Conservation (phyloP, 75 land plant species). For the Chamaecyparis obtusa region DNA sequence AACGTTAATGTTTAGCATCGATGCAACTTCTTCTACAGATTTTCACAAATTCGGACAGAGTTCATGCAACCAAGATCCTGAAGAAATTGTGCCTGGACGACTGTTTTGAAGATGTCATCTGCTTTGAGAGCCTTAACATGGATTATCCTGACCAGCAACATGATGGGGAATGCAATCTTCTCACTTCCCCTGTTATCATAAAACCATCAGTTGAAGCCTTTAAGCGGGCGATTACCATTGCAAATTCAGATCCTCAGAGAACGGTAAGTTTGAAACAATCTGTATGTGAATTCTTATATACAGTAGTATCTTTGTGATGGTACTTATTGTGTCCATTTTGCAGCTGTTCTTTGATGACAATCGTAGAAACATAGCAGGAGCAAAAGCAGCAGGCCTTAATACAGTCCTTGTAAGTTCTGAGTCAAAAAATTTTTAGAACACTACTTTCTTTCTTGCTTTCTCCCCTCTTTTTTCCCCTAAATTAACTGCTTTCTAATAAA, state of each 20-base stretch:
- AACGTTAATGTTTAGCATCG: not conserved
- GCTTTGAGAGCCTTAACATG: constrained; percentile 49
- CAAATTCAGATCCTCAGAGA: constrained; percentile 29
- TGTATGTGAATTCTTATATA: no score
- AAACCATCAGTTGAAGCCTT: constrained; percentile 43
- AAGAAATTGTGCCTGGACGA: constrained; percentile 37
- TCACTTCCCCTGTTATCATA: constrained; percentile 20
- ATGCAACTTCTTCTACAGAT: constrained; percentile 19
- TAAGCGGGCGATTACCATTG: constrained; percentile 25
- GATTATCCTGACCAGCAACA: constrained; percentile 7
- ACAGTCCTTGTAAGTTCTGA: constrained; percentile 55
- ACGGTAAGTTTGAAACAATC: constrained; percentile 19
- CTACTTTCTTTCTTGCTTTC: not conserved
- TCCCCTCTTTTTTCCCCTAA: no score
- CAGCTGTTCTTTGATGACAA: constrained; percentile 76
- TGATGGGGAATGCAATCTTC: not conserved
- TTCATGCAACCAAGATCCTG: constrained; percentile 36
- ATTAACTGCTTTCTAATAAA: not conserved
- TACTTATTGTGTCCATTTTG: not conserved
- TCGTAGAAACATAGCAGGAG: constrained; percentile 51
- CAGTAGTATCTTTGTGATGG: not conserved
- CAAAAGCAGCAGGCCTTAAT: constrained; percentile 55
- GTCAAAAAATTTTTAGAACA: not conserved
- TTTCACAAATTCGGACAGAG: constrained; percentile 53
- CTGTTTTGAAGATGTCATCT: constrained; percentile 38